phyloP scores from a whole-genome alignment of 768 basidiomycete species.

The Tremella fuciformis region DNA sequence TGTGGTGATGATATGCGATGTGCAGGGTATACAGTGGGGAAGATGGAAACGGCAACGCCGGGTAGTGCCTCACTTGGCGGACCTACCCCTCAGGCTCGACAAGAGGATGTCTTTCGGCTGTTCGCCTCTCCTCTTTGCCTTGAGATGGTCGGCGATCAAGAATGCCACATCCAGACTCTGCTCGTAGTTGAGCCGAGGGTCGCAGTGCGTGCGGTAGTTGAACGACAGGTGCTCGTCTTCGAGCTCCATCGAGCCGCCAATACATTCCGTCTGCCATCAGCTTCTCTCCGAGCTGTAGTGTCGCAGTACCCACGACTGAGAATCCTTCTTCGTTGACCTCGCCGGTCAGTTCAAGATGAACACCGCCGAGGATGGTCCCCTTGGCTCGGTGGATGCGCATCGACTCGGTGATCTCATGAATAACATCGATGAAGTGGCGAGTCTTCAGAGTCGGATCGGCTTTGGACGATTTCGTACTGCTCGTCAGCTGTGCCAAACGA shows the following conservation, averaged over 20 bases:
- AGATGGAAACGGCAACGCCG: too few species aligned
- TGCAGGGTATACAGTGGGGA: too few species aligned
- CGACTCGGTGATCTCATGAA: conserved; percentile 77
- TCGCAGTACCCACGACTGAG: conserved; percentile 60
- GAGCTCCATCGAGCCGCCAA: conserved; percentile 94
- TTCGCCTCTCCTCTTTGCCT: conserved; percentile 60
- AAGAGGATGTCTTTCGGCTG: conserved; percentile 47
- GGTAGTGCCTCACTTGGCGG: too few species aligned
- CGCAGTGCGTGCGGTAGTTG: conserved; percentile 92
- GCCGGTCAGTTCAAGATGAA: conserved; percentile 88
- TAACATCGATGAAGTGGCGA: conserved; percentile 77
- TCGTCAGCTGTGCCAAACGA: conserved; percentile 17
- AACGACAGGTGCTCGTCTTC: conserved; percentile 83
- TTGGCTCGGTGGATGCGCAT: conserved; percentile 73
- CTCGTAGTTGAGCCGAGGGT: conserved; percentile 89
- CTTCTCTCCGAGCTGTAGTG: not conserved
- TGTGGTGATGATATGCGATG: too few species aligned
- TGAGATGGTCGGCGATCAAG: conserved; percentile 75
- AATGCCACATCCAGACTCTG: conserved; percentile 91
- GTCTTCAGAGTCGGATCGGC: conserved; percentile 73
- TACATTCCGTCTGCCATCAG: conserved; percentile 69
- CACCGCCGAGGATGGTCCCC: conserved; percentile 71
- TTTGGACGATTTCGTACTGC: conserved; percentile 75
- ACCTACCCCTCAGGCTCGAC: conserved; percentile 37
- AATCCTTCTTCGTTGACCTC: conserved; percentile 86